Percentiles rank a stretch among this genome's conserved stretches.
These are phyloP conservation scores for Aspergillus saccharolyticus DNA, from an alignment of 495 filamentous ascomycete genomes.

Conservation along the genomic window DNA sequence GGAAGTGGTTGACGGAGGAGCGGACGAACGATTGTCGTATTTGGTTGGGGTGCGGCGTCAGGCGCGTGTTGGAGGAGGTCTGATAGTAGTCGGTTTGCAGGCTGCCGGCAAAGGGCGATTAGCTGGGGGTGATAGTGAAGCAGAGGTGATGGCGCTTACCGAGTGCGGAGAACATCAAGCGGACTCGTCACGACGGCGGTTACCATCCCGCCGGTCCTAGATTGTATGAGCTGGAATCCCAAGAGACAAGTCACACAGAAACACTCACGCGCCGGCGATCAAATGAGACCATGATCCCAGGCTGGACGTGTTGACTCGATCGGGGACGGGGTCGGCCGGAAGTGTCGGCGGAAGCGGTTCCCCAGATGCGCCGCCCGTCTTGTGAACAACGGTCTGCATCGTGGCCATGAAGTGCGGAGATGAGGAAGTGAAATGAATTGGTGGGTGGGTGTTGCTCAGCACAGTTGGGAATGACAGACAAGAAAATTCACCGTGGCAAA, in stretches of 20 bases:
- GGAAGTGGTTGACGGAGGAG: slow-evolving; percentile 53
- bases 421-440: no score
- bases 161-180: slow-evolving; percentile 83
- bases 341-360: slow-evolving; percentile 5
- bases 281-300: slow-evolving; percentile 65
- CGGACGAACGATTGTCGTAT: slow-evolving; percentile 32
- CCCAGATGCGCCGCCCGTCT: not conserved
- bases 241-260: not conserved
- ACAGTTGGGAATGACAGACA: not conserved
- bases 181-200: slow-evolving; percentile 77
- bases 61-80: slow-evolving; percentile 26
- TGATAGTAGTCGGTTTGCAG: slow-evolving; percentile 90
- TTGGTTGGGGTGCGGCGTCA: slow-evolving; percentile 33
- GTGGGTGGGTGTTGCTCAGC: not conserved
- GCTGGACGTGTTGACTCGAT: not conserved
- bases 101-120: not conserved
- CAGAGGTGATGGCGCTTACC: slow-evolving; percentile 23
- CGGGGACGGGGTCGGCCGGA: not conserved
- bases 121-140: not conserved
- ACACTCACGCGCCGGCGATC: slow-evolving; percentile 75
- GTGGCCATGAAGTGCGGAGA: not conserved
- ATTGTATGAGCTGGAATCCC: not conserved
- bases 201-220: slow-evolving; percentile 78
- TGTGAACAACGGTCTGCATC: slow-evolving; percentile 4
- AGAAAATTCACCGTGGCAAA: not conserved